Conservation (phyloP, 1,139 yeast species). For the Magnusiomyces tetraspermus region DNA sequence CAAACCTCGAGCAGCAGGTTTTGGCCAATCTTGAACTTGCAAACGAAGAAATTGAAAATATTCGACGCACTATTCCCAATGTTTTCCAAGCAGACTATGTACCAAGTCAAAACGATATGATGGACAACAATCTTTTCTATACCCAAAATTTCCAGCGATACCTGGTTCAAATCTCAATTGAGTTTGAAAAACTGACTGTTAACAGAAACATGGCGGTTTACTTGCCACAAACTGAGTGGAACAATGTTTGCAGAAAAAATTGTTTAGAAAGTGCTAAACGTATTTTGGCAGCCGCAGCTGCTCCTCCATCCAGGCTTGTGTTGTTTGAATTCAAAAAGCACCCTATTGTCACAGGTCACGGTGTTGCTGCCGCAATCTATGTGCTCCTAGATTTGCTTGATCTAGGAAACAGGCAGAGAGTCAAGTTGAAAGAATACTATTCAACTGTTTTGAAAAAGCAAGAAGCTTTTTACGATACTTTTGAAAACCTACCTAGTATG, state of each 20-base stretch:
- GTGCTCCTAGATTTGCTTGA: conserved; percentile 14
- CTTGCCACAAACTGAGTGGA: conserved; percentile 13
- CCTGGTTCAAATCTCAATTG: conserved; percentile 10
- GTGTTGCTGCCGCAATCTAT: conserved; percentile 15
- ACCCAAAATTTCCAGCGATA: conserved; percentile 11
- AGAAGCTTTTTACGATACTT: background rate
- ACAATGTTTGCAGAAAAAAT: conserved; percentile 6
- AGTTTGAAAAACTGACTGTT: conserved; percentile 13
- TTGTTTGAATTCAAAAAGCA: conserved; percentile 14
- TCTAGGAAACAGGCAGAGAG: conserved; percentile 5
- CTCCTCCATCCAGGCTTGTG: conserved; percentile 3
- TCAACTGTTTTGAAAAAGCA: background rate
- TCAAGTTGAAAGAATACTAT: background rate
- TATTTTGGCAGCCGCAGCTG: conserved; percentile 8
- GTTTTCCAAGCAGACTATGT: background rate
- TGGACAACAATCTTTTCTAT: background rate
- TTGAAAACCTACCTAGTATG: background rate
- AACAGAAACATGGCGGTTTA: conserved; percentile 13
- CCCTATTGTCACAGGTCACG: conserved; percentile 14
- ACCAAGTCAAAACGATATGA: background rate
- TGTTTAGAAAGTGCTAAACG: conserved; percentile 11
- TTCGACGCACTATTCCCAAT: background rate
- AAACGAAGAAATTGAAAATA: conserved; percentile 5
- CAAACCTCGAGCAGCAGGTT: conserved; percentile 6
- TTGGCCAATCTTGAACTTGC: conserved; percentile 5